Evolutionary conservation across 2,329 filamentous ascomycete genomes (phyloP), one percentile per base, ranked within the genome.

Genomic region (Rhynchosporium graminicola): DNA sequence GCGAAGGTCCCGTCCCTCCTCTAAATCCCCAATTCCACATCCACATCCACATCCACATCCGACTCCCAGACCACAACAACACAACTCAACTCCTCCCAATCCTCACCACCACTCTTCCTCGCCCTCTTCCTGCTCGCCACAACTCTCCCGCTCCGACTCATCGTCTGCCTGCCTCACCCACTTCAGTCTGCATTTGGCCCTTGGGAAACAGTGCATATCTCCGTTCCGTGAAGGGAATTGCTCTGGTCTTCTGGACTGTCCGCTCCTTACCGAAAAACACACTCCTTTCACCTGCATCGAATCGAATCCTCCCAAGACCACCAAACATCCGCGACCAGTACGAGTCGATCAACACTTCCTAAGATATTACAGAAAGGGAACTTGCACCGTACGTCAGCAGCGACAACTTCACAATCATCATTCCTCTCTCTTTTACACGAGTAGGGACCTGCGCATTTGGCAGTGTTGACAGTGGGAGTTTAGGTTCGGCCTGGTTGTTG

Each of bases 181-280:
- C 46, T n/a, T 29, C 43, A n/a, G 15, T 51, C 36, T 36, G 12
- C 31, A 48, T 50, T 50, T 63, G 61, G 63, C 56, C 63, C 63
- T 51, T 52, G 43, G 46, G 47, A 55, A 13, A 8, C 59, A 59
- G 54, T 58, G 43, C 47, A 42, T 63, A 58, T 63, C 47, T 63
- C 51, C 31, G 48, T 47, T 55, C 45, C 50, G 52, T 60, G 40
- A 57, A 54, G 55, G 59, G 61, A 62, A 60, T 52, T 61, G 59
- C 59, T 61, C 52, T 65, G 61, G 48, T 60, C 57, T 61, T 54
- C 52, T 57, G 64, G 61, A 61, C 64, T 60, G 64, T 66, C 64
- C 64, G 55, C 55, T 66, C 64, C 59, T 64, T 66, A 61, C 42
- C 42, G 47, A 38, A 42, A 57, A 64, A 54, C 59, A 64, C 64